Percentiles rank a stretch among this genome's conserved stretches.
Conservation (phyloP, 305 asterid genomes). For the Coffea humblotiana region DNA sequence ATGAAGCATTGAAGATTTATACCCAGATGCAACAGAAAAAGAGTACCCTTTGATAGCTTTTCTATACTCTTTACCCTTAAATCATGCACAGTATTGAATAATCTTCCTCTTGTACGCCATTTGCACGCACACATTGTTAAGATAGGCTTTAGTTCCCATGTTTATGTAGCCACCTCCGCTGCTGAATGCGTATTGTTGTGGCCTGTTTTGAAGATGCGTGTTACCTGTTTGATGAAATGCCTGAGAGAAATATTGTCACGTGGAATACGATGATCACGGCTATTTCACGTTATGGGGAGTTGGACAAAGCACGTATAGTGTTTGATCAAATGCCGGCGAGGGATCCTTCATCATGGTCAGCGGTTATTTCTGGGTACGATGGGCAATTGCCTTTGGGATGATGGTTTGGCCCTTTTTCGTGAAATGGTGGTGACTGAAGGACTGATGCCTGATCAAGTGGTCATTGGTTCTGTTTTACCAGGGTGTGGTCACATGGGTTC, state of each 20-base stretch:
- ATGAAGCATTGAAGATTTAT: constrained; percentile 17
- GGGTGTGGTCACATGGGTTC: constrained; percentile 58
- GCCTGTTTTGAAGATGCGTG: constrained; percentile 44
- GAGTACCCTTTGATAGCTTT: constrained; percentile 17
- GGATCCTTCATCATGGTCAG: constrained; percentile 58
- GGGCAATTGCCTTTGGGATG: constrained; percentile 37
- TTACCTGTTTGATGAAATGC: constrained; percentile 63
- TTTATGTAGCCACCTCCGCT: constrained; percentile 35
- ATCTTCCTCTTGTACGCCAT: constrained; percentile 9
- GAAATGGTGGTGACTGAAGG: constrained; percentile 32
- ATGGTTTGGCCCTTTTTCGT: constrained; percentile 48
- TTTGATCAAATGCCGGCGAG: constrained; percentile 55
- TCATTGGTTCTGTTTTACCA: constrained; percentile 40
- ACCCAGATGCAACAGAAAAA: constrained; percentile 19
- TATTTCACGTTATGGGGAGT: constrained; percentile 40
- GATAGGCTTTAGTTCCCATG: constrained; percentile 11
- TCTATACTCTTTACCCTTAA: constrained; percentile 18
- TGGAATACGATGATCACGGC: constrained; percentile 67
- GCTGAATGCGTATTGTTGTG: constrained; percentile 29
- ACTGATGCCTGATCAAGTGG: constrained; percentile 52
- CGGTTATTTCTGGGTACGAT: constrained; percentile 56
- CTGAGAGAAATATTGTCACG: constrained; percentile 43
- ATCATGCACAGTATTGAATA: constrained; percentile 8
- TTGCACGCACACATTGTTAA: constrained; percentile 18
- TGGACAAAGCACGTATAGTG: constrained; percentile 30